These are phyloP conservation scores for Isatis lusitanica DNA, from an alignment of 441 rosid genomes.

Conservation along the genomic window DNA sequence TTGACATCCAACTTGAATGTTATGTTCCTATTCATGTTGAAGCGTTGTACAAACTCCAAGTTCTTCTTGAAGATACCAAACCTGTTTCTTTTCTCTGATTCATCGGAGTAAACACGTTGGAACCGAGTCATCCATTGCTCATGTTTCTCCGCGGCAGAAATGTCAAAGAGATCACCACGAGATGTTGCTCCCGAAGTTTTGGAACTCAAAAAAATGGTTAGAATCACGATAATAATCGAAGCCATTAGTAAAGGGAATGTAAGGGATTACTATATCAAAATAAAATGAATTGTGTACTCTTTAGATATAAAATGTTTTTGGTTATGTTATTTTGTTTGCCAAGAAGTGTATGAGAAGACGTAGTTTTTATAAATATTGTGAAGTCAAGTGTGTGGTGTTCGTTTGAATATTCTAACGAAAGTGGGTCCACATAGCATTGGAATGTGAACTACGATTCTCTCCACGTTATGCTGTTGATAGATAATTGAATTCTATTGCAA, in stretches of 20 bases:
- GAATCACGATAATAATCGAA: slow-evolving; percentile 1
- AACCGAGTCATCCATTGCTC: slow-evolving; percentile 51
- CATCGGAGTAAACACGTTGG: slow-evolving; percentile 40
- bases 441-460: not conserved
- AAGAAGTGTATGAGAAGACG: not conserved
- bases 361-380: slow-evolving; percentile 4
- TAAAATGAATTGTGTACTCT: not conserved
- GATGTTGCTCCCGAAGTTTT: slow-evolving; percentile 11
- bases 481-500: not conserved
- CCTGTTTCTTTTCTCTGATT: slow-evolving; percentile 38
- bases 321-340: not conserved
- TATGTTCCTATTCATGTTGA: slow-evolving; percentile 36
- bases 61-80: slow-evolving; percentile 25
- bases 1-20: slow-evolving; percentile 37
- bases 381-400: not conserved
- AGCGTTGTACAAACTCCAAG: slow-evolving; percentile 37
- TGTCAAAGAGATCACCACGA: slow-evolving; percentile 24
- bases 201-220: slow-evolving; percentile 10
- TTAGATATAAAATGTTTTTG: not conserved
- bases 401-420: not conserved
- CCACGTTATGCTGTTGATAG: not conserved
- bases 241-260: slow-evolving; percentile 15
- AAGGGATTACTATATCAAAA: not conserved
- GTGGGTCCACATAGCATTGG: slow-evolving; percentile 11
- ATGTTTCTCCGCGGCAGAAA: slow-evolving; percentile 32